Base-by-base conservation (phyloP, 2,329 filamentous ascomycete species). In the Calonectria pteridis region DNA sequence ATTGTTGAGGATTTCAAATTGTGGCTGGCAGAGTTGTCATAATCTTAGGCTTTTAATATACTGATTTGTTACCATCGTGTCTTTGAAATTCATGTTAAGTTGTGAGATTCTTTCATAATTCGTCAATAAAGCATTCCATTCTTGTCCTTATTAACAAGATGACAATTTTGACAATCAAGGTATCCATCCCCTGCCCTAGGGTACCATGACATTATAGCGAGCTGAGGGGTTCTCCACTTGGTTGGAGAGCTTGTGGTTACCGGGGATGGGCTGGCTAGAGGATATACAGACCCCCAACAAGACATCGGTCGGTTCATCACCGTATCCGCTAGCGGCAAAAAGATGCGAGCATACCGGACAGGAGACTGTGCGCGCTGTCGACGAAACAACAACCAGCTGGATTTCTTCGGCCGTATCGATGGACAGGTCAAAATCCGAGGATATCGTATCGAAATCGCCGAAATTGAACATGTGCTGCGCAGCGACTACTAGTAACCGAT, bases 341-440 rank as follows among this genome's bases (percentile, higher is more conserved):
- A 10, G 16, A n/a, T 35, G 6, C 53, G 53, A 1, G 53, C 53
- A 11, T 58, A 58, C 16, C 29, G 53, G 3, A 58, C 53, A 23
- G 53, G 53, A 10, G 53, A 58, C 9, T 58, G 35, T 10, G 29
- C 31, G 3, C 53, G 53, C 10, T 58, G 35, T n/a, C 29, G 53
- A 18, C 29, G 29, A 23, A 58, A 14, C 5, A 31, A 58, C 11
- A 35, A 18, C 13, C 53, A 58, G 31, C 53, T 58, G 6, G 53
- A 58, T 14, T 58, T 58, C 53, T 35, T 58, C 13, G 50, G 50
- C 6, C 50, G 50, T 29, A 75, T 75, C 1, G 80, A 78, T 13
- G 83, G 83, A 81, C 53, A 82, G 74, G 4, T 84, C 82, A 1
- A 82, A 81, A 77, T 83, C 81, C 40, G 78, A 81, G 40, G 82